Evolutionary conservation across 2,329 filamentous ascomycete genomes (phyloP).

Genomic region (Endothia cerciana): DNA sequence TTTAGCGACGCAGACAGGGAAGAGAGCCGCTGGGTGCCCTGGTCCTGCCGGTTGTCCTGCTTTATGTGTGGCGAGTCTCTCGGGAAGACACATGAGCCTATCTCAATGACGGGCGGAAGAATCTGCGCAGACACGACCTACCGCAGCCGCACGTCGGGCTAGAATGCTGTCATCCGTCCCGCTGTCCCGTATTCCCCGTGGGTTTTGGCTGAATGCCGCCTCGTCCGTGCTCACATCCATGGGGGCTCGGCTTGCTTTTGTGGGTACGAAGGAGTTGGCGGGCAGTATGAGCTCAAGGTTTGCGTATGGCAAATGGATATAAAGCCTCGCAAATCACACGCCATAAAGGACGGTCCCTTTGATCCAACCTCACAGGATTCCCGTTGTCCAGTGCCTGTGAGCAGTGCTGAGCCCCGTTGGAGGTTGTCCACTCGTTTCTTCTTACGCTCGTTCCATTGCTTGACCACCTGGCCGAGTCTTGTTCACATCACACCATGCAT

Average conservation of each 20-base stretch:
- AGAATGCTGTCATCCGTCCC: slow-evolving; percentile 11
- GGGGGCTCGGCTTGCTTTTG: slow-evolving; percentile 6
- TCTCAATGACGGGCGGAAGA: slow-evolving; percentile 19
- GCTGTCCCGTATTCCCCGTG: slow-evolving; percentile 7
- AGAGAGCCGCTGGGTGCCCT: neutral
- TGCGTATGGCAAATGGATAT: slow-evolving; percentile 9
- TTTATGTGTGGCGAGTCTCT: neutral
- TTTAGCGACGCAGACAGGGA: neutral
- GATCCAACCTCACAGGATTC: slow-evolving; percentile 11
- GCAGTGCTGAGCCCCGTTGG: slow-evolving; percentile 15
- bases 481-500: slow-evolving; percentile 13
- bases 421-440: slow-evolving; percentile 25
- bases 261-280: slow-evolving; percentile 19
- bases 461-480: neutral
- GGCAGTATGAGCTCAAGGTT: neutral
- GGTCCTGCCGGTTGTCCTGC: neutral
- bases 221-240: neutral
- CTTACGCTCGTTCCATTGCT: neutral
- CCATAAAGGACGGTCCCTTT: neutral
- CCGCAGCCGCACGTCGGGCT: slow-evolving; percentile 12
- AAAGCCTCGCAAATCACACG: slow-evolving; percentile 13
- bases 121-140: slow-evolving; percentile 10
- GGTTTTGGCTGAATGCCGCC: neutral
- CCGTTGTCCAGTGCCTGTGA: slow-evolving; percentile 13
- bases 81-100: slow-evolving; percentile 23